phyloP scores from a whole-genome alignment of 2,329 filamentous ascomycete species.

The Cercospora zeina region DNA sequence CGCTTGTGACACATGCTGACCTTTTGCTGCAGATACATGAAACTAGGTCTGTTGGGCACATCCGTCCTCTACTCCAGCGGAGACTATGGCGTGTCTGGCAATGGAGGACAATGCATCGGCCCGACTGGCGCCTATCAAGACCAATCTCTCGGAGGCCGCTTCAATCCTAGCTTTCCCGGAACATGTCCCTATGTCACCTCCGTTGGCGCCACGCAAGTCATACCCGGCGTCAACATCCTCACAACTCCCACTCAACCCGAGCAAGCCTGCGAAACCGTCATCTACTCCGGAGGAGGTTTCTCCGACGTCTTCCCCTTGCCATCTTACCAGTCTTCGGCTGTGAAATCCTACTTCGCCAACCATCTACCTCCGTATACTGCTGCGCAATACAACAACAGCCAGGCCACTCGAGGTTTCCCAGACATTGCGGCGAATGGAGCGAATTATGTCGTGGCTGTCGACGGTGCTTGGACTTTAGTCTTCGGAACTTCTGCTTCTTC shows the following conservation, averaged over 20 bases:
- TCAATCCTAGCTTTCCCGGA: slow-evolving; percentile 52
- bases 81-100: slow-evolving; percentile 46
- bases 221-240: slow-evolving; percentile 27
- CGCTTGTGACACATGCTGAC: background rate
- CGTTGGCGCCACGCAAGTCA: slow-evolving; percentile 52
- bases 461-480: slow-evolving; percentile 47
- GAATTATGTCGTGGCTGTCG: slow-evolving; percentile 45
- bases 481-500: slow-evolving; percentile 56
- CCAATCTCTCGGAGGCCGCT: slow-evolving; percentile 38
- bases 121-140: slow-evolving; percentile 33
- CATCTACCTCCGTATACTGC: slow-evolving; percentile 39
- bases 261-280: slow-evolving; percentile 50
- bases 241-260: slow-evolving; percentile 41
- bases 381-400: slow-evolving; percentile 27
- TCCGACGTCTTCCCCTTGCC: slow-evolving; percentile 53
- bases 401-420: slow-evolving; percentile 33
- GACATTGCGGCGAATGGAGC: slow-evolving; percentile 42
- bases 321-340: slow-evolving; percentile 49
- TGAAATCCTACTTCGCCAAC: slow-evolving; percentile 46
- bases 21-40: slow-evolving; percentile 45
- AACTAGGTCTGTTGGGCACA: slow-evolving; percentile 53
- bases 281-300: slow-evolving; percentile 52
- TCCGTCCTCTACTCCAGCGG: slow-evolving; percentile 55
- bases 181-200: slow-evolving; percentile 42
- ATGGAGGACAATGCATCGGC: slow-evolving; percentile 28